Conservation (phyloP, 2,329 filamentous ascomycete genomes). For the Amauroascus verrucosus region DNA sequence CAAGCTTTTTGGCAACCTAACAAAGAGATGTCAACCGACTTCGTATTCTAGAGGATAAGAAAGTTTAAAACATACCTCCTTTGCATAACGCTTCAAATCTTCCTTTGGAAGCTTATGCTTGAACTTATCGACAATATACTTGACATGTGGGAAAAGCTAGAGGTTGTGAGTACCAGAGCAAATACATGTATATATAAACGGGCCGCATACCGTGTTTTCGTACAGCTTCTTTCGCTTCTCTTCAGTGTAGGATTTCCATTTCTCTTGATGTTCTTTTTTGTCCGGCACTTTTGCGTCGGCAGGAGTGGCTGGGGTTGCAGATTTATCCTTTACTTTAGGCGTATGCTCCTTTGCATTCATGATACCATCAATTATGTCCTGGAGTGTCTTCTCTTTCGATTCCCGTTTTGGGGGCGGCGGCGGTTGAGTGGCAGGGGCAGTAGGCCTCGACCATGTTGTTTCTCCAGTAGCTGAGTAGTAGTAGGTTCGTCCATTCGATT, state of each 20-base stretch:
- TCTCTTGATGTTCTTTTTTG: conserved; percentile 36
- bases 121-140: conserved; percentile 77
- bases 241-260: conserved; percentile 42
- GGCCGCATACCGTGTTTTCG: conserved; percentile 68
- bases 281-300: conserved; percentile 49
- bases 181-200: no score
- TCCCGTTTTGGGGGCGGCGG: conserved; percentile 53
- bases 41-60: conserved; percentile 34
- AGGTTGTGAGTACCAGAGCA: neutral
- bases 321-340: conserved; percentile 39
- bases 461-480: conserved; percentile 72
- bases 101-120: conserved; percentile 78
- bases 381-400: conserved; percentile 64
- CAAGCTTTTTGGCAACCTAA: conserved; percentile 71
- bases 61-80: conserved; percentile 42
- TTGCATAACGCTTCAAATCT: conserved; percentile 53
- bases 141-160: conserved; percentile 74
- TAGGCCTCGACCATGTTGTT: conserved; percentile 75
- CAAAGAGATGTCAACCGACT: neutral
- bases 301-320: conserved; percentile 54
- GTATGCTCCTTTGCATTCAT: conserved; percentile 57
- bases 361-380: conserved; percentile 77
- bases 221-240: conserved; percentile 95
- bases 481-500: conserved; percentile 64
- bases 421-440: conserved; percentile 54